These are phyloP conservation scores for Setaria viridis DNA, from an alignment of 202 grass and related monocot genomes.

Conservation along the genomic window DNA sequence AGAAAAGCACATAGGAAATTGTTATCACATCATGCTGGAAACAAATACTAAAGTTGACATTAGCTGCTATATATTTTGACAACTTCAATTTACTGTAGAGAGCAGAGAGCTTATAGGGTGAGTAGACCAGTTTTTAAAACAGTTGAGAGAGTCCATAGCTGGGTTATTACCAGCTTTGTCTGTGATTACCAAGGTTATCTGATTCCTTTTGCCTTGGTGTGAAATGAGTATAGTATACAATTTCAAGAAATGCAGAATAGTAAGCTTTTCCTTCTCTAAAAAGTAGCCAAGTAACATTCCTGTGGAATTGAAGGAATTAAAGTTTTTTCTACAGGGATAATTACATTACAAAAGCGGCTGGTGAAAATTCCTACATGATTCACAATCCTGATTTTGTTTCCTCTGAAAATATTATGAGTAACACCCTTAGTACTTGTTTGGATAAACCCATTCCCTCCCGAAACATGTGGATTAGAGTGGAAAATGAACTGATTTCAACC, in stretches of 20 bases:
- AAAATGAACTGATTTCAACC: too few species aligned
- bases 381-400: conserved; percentile 1
- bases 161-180: neutral
- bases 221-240: neutral
- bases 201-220: neutral
- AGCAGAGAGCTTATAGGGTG: neutral
- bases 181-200: neutral
- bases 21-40: conserved; percentile 3
- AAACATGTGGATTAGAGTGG: too few species aligned
- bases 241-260: neutral
- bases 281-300: conserved; percentile 8
- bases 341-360: neutral
- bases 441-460: neutral
- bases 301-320: neutral
- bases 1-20: conserved; percentile 19
- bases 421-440: neutral
- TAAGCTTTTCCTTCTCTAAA: conserved; percentile 1
- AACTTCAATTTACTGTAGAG: neutral
- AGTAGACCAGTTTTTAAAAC: neutral
- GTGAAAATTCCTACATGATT: conserved; percentile 13
- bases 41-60: neutral
- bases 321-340: neutral
- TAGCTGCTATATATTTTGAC: neutral
- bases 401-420: conserved; percentile 1
- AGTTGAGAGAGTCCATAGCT: neutral